Evolutionary conservation across 2,329 filamentous ascomycete genomes (phyloP).

Genomic region (Sarocladiaceae sp.): DNA sequence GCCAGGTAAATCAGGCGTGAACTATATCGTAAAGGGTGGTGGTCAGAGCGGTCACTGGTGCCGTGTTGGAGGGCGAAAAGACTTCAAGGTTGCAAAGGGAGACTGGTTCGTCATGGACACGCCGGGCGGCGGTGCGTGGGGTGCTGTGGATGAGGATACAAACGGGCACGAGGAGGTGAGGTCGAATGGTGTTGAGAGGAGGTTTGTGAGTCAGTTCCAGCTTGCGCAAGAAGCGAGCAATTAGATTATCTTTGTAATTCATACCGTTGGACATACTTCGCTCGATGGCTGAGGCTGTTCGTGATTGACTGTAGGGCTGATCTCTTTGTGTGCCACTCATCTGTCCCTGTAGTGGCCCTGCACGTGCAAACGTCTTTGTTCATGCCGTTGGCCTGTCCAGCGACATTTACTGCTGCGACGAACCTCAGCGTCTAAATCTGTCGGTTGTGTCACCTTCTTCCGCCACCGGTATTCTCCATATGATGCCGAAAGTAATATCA

Average conservation of each 20-base stretch:
- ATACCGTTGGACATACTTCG: no score
- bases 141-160: conserved; percentile 16
- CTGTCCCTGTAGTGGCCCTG: no score
- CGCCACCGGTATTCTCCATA: no score
- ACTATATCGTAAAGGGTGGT: conserved; percentile 27
- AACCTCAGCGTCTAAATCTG: no score
- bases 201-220: conserved; percentile 13
- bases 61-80: conserved; percentile 49
- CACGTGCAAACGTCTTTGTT: no score
- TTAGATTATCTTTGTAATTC: conserved; percentile 9
- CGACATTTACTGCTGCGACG: no score
- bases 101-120: conserved; percentile 57
- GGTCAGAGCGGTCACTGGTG: conserved; percentile 28
- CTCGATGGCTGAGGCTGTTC: no score
- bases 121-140: conserved; percentile 59
- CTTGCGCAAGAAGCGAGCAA: conserved; percentile 13
- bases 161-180: not conserved
- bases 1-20: conserved; percentile 60
- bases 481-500: no score
- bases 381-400: no score
- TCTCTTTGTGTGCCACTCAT: no score
- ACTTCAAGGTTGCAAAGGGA: conserved; percentile 50
- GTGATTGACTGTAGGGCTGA: no score
- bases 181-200: conserved; percentile 7
- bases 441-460: no score